Evolutionary conservation across 1,284 basidiomycete species (phyloP), one percentile per base, ranked within the genome.

Genomic region (Boletus nobilissimus): DNA sequence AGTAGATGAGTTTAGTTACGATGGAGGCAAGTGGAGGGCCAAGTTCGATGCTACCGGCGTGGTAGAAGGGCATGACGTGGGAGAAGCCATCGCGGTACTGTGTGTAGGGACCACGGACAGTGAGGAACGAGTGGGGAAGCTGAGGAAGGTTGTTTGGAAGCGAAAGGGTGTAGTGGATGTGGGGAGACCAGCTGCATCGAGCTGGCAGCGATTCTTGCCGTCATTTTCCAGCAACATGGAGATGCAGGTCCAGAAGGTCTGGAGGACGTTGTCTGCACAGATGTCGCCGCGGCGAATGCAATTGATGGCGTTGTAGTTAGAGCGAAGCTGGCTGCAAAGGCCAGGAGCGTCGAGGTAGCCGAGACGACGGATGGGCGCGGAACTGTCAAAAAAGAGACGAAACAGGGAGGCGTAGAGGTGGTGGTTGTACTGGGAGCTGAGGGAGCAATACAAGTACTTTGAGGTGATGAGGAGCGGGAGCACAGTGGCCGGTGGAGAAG

Each of bases 181-280:
- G 57, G 88, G 86, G 13, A 92, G 85, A 16, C 89, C 88, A 0
- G 89, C 92, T 67, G 86, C 87, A 72, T 90, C 87, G 70, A 96
- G 89, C 83, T 94, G 94, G 7, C 82, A 85, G 39, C 89, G 85
- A 83, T 96, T 96, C 85, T 90, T 91, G 46, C 94, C 94, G 84
- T 96, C 93, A 87, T 95, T 94, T 82, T 96, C 95, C 14, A 92
- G 86, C 81, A 94, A 84, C 90, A 96, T 92, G 72, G 94, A 82
- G 79, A 92, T 93, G 1, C 90, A 88, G 1, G 87, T 87, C 88
- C 91, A 92, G 19, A 85, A 84, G 0, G 84, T 70, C 1, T 62
- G 34, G 18, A 95, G 85, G 79, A 92, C 85, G n/a, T 87, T 83
- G 32, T 85, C 80, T 22, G 90, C 83, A 60, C 77, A 80, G 67